These are phyloP conservation scores for Plectosphaerella cucumerina DNA, from an alignment of 2,329 filamentous ascomycete genomes.

Conservation along the genomic window DNA sequence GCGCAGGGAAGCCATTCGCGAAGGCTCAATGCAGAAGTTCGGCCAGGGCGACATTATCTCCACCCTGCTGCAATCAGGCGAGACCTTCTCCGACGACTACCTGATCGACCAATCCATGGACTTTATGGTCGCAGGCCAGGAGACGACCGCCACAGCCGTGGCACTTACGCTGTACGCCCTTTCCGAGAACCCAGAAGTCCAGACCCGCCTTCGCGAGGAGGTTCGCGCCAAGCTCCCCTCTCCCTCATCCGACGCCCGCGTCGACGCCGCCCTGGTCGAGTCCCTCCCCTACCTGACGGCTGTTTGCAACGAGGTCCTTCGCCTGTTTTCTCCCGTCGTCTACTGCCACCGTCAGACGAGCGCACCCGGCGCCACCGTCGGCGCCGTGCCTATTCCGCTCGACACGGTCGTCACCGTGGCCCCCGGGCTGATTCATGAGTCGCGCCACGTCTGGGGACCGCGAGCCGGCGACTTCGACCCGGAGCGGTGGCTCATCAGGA, in stretches of 20 bases:
- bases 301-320: constrained; percentile 40
- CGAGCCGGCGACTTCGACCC: constrained; percentile 35
- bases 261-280: constrained; percentile 30
- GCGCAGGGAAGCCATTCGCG: background rate
- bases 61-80: constrained; percentile 27
- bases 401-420: constrained; percentile 38
- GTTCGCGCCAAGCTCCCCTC: constrained; percentile 27
- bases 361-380: constrained; percentile 30
- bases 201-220: constrained; percentile 33
- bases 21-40: background rate
- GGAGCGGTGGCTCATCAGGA: constrained; percentile 28
- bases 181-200: constrained; percentile 30
- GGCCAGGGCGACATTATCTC: constrained; percentile 28
- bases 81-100: constrained; percentile 26
- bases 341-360: background rate
- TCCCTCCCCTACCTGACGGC: constrained; percentile 39
- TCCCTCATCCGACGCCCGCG: background rate
- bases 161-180: constrained; percentile 38
- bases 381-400: constrained; percentile 32
- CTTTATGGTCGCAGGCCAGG: constrained; percentile 36
- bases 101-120: constrained; percentile 31
- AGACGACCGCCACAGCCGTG: constrained; percentile 38
- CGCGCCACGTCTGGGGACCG: constrained; percentile 30
- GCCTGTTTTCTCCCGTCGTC: constrained; percentile 32
- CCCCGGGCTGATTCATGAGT: constrained; percentile 34